Evolutionary conservation across 306 rosid genomes (phyloP), one percentile per base, ranked within the genome.

Genomic region (Trifolium dubium): DNA sequence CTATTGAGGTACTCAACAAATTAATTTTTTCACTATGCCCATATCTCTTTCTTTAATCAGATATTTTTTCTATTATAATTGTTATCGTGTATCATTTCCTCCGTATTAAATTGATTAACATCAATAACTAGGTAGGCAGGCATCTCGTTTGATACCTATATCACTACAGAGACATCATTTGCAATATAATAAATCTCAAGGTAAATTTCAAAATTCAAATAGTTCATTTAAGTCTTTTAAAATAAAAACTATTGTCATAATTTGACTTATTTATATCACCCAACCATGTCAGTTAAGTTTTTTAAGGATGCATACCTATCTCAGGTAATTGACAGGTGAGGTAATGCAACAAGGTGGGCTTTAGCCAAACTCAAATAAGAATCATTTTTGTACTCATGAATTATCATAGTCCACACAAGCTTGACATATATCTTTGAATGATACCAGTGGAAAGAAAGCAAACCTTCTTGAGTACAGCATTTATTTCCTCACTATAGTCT

Each of bases 401-500:
- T 28, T 7, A 15, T 11, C 8, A 43, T 10, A 30, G 10, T 71
- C 14, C 46, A 74, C 29, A 61, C 64, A 46, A 67, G 51, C 37
- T 49, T 19, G 1, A 4, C 10, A 71, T 31, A 18, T 12, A 65
- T 75, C 60, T 40, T n/a, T n/a, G 47, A 69, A 62, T 9, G 17
- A n/a, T 18, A 71, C 30, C 8, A 23, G 56, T 63, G 50, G 75
- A 19, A 44, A 53, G 77, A 77, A 74, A 77, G 46, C 43, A 55
- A 64, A 92, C 98, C 98, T 89, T 89, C 83, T 89, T 92, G 29
- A 92, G 96, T 10, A 89, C 93, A 66, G 89, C 88, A 77, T 64
- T 81, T 68, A 92, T 92, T 88, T 92, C 98, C 80, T 92, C 98
- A 61, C 89, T 96, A 15, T 77, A 92, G 56, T 92, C 98, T 54